Conservation (phyloP, 352 stramenopile genomes). For the Plasmopara muralis region DNA sequence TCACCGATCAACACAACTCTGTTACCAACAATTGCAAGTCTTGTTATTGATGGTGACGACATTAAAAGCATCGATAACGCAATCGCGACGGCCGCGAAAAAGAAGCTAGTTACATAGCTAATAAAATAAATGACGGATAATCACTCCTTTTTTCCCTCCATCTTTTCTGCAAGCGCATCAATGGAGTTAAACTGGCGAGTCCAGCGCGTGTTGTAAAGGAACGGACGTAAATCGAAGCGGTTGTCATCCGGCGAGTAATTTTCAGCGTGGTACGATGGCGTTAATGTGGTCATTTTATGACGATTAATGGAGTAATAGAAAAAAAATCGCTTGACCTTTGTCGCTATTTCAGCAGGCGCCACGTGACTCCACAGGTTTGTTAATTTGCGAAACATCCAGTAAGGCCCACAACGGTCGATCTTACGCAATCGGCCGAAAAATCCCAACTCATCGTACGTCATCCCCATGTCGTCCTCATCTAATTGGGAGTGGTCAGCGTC, state of each 20-base stretch:
- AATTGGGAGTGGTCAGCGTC: slow-evolving; percentile 88
- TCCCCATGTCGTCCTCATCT: slow-evolving; percentile 99
- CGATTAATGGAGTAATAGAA: slow-evolving; percentile 97
- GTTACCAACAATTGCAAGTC: slow-evolving; percentile 33
- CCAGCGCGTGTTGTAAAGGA: slow-evolving; percentile 96
- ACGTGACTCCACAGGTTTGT: slow-evolving; percentile 85
- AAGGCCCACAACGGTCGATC: slow-evolving; percentile 92
- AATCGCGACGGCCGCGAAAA: slow-evolving; percentile 23
- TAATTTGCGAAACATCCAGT: slow-evolving; percentile 91
- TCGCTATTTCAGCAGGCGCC: slow-evolving; percentile 60
- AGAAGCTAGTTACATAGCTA: slow-evolving; percentile 18
- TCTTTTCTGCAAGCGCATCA: slow-evolving; percentile 80
- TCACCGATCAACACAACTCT: slow-evolving; percentile 25
- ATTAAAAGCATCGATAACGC: slow-evolving; percentile 35
- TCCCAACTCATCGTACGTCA: slow-evolving; percentile 97
- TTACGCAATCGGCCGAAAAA: slow-evolving; percentile 95
- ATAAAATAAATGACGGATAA: slow-evolving; percentile 15
- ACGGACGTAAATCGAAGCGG: slow-evolving; percentile 96
- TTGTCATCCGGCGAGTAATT: slow-evolving; percentile 99
- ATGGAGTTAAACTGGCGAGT: slow-evolving; percentile 94
- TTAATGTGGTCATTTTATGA: slow-evolving; percentile 99
- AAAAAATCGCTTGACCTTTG: slow-evolving; percentile 96
- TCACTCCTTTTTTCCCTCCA: slow-evolving; percentile 71
- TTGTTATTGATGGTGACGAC: slow-evolving; percentile 27
- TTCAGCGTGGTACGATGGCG: slow-evolving; percentile 97